Percentiles rank a stretch among this genome's conserved stretches.
phyloP scores from a whole-genome alignment of 2,329 filamentous ascomycete genomes.

The Microcera coccophila region DNA sequence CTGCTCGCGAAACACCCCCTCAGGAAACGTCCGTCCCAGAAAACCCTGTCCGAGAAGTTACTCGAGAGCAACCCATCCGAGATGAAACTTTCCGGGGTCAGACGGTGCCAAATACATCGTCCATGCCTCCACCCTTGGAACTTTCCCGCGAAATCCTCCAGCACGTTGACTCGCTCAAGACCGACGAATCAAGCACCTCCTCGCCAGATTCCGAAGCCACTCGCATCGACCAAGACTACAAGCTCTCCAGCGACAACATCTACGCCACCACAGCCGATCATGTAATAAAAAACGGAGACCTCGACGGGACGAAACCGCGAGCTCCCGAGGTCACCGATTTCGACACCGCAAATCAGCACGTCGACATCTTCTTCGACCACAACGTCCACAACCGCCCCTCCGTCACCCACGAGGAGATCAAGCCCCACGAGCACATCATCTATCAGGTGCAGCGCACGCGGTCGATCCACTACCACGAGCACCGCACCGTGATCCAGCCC shows the following conservation, averaged over 20 bases:
- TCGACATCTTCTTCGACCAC: slow-evolving; percentile 17
- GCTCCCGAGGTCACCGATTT: not conserved
- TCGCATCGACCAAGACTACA: not conserved
- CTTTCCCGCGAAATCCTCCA: too few relatives aligned
- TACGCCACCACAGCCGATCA: not conserved
- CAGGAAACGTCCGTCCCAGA: too few relatives aligned
- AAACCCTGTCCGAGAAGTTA: too few relatives aligned
- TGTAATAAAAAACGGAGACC: not conserved
- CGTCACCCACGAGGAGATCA: slow-evolving; percentile 17
- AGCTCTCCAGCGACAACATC: not conserved
- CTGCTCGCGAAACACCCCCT: too few relatives aligned
- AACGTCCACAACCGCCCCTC: slow-evolving; percentile 15
- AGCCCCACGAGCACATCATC: slow-evolving; percentile 20
- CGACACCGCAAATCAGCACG: slow-evolving; percentile 2
- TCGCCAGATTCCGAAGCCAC: not conserved
- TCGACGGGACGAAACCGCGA: not conserved
- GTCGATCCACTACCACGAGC: slow-evolving; percentile 23
- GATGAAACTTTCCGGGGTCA: too few relatives aligned
- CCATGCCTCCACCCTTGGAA: too few relatives aligned
- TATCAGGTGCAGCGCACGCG: slow-evolving; percentile 19
- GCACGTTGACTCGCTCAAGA: too few relatives aligned
- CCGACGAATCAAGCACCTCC: not conserved
- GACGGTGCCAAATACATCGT: too few relatives aligned
- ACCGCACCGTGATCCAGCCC: slow-evolving; percentile 20
- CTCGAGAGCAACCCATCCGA: too few relatives aligned